Percentiles rank a stretch among this genome's conserved stretches.
Evolutionary conservation across 1,284 basidiomycete species (phyloP).

Genomic region (Schizophyllum amplum): DNA sequence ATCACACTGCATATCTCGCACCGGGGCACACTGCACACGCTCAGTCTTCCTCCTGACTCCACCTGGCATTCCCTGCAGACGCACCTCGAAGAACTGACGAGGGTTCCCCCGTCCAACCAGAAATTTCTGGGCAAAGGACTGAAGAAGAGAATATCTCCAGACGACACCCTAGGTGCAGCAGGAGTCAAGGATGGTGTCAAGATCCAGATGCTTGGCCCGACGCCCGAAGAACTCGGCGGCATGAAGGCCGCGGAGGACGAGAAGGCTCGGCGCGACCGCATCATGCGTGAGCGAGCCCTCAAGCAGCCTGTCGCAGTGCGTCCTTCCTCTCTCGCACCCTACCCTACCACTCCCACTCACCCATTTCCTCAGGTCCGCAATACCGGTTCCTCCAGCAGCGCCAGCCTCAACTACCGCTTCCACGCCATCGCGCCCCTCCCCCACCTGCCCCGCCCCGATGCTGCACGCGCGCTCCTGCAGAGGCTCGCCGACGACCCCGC

Average conservation of each 20-base stretch:
- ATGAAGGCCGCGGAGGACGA: constrained; percentile 51
- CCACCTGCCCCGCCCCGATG: constrained; percentile 54
- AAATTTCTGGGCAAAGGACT: constrained; percentile 69
- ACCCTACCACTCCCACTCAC: not conserved
- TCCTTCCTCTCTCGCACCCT: constrained; percentile 3
- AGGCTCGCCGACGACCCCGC: constrained; percentile 62
- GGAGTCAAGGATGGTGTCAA: constrained; percentile 57
- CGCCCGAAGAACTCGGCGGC: constrained; percentile 43
- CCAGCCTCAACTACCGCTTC: constrained; percentile 46
- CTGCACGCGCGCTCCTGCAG: constrained; percentile 43
- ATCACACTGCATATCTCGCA: not conserved
- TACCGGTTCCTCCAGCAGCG: constrained; percentile 25
- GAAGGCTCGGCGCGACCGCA: constrained; percentile 43
- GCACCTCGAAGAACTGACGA: constrained; percentile 51
- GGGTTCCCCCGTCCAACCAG: constrained; percentile 54
- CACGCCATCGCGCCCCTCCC: constrained; percentile 52
- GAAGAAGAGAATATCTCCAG: constrained; percentile 30
- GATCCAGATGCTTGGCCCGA: constrained; percentile 61
- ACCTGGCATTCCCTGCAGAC: constrained; percentile 27
- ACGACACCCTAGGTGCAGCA: constrained; percentile 36
- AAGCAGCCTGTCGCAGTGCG: constrained; percentile 43
- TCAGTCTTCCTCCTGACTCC: not conserved
- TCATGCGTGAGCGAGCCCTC: constrained; percentile 48
- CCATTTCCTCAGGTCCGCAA: constrained; percentile 41
- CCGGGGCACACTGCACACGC: not conserved